phyloP scores from a whole-genome alignment of 2,329 filamentous ascomycete species.

The Tolypocladium cylindrosporum region DNA sequence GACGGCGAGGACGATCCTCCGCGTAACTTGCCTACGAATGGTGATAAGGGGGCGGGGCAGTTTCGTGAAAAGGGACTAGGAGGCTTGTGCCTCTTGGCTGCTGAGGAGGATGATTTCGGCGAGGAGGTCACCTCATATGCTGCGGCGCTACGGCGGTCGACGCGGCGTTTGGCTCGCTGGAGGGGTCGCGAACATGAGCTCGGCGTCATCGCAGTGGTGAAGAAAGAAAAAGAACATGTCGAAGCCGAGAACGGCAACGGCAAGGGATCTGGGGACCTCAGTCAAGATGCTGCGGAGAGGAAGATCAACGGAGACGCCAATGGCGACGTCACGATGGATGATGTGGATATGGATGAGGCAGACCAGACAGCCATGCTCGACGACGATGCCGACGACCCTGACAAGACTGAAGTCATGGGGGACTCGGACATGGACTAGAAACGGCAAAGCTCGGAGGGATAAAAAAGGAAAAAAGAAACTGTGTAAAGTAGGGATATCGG shows the following conservation, averaged over 20 bases:
- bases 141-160: constrained; percentile 52
- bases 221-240: constrained; percentile 25
- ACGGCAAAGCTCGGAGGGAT: not conserved
- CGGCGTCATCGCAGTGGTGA: constrained; percentile 36
- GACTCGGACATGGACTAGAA: constrained; percentile 24
- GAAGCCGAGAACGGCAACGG: constrained; percentile 17
- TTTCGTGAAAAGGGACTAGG: constrained; percentile 50
- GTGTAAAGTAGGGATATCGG: not conserved
- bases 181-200: constrained; percentile 32
- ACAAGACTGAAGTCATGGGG: constrained; percentile 26
- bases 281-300: constrained; percentile 3
- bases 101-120: constrained; percentile 64
- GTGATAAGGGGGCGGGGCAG: constrained; percentile 18
- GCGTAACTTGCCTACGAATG: constrained; percentile 18
- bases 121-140: constrained; percentile 62
- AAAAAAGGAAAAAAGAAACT: not conserved
- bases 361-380: constrained; percentile 25
- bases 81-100: constrained; percentile 52
- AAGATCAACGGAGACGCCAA: constrained; percentile 24
- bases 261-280: constrained; percentile 17
- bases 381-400: constrained; percentile 34
- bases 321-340: constrained; percentile 39
- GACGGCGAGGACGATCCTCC: constrained; percentile 43
- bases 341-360: constrained; percentile 41
- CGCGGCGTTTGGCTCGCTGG: constrained; percentile 63